A percentile compares a stretch with the other conserved stretches of the same genome.
phyloP scores from a whole-genome alignment of 352 stramenopile species.

The Phytophthora europaea region DNA sequence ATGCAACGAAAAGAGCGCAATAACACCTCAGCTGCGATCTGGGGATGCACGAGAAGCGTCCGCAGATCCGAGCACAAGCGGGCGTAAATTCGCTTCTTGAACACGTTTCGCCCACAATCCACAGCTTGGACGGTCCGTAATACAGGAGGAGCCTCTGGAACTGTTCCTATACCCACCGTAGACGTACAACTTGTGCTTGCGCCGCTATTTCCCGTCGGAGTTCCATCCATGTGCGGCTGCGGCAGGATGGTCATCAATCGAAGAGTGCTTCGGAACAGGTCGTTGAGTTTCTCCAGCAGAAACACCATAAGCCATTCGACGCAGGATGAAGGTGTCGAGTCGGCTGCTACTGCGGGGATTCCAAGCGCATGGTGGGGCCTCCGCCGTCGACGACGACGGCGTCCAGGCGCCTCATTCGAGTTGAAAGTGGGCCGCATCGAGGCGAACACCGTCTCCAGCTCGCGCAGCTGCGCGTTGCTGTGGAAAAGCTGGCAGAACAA shows the following conservation, averaged over 20 bases:
- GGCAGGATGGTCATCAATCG: conserved; percentile 65
- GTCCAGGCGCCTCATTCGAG: conserved; percentile 12
- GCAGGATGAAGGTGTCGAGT: conserved; percentile 50
- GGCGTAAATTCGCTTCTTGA: conserved; percentile 85
- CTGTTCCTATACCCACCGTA: conserved; percentile 26
- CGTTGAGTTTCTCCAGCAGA: conserved; percentile 73
- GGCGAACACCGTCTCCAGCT: conserved; percentile 66
- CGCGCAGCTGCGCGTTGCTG: conserved; percentile 76
- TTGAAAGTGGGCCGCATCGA: conserved; percentile 34
- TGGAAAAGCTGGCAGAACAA: conserved; percentile 90
- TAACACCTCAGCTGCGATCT: conserved; percentile 65
- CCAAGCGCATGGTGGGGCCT: conserved; percentile 15
- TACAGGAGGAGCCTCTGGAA: conserved; percentile 33
- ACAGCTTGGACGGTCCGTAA: conserved; percentile 63
- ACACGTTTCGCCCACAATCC: conserved; percentile 72
- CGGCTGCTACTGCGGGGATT: conserved; percentile 12
- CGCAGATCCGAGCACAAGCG: conserved; percentile 85
- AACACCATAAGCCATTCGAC: conserved; percentile 77
- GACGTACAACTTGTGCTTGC: conserved; percentile 34
- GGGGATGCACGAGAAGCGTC: conserved; percentile 77
- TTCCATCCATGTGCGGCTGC: conserved; percentile 31
- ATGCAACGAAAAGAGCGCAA: conserved; percentile 65
- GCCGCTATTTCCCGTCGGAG: background rate
- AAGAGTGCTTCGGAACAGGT: conserved; percentile 67
- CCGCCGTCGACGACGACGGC: conserved; percentile 12